These are phyloP conservation scores for Candida vartiovaarae DNA, from an alignment of 805 yeast genomes.

Conservation along the genomic window DNA sequence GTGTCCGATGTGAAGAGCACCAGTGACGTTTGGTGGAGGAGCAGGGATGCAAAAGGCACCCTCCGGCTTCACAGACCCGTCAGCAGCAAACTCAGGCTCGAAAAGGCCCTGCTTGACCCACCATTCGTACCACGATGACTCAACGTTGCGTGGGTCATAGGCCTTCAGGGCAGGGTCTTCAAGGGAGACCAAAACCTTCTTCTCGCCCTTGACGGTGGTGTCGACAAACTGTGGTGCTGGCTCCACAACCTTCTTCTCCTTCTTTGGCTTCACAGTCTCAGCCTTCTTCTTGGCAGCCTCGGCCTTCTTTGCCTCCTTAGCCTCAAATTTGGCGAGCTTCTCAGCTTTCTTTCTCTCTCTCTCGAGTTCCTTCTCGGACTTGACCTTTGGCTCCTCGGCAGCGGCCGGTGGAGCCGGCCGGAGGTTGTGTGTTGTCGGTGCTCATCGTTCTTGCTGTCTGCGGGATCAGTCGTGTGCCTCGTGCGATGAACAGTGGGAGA, in stretches of 20 bases:
- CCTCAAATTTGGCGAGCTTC: constrained; percentile 78
- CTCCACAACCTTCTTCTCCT: constrained; percentile 63
- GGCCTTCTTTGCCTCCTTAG: constrained; percentile 71
- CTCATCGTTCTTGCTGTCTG: constrained; percentile 6
- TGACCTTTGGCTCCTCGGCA: constrained; percentile 32
- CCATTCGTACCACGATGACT: constrained; percentile 97
- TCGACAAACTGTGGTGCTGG: constrained; percentile 84
- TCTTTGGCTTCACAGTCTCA: constrained; percentile 47
- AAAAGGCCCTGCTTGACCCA: constrained; percentile 88
- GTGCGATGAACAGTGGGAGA: constrained; percentile 1
- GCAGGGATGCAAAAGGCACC: constrained; percentile 90
- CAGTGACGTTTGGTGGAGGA: constrained; percentile 99
- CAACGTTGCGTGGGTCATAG: constrained; percentile 87
- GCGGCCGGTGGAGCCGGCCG: constrained; percentile 7
- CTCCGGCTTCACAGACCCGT: constrained; percentile 72
- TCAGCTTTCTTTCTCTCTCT: constrained; percentile 86
- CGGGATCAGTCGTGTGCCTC: constrained; percentile 3
- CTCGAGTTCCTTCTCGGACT: constrained; percentile 76
- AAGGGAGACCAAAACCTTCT: constrained; percentile 77
- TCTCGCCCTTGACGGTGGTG: constrained; percentile 80
- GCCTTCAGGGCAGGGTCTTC: constrained; percentile 94
- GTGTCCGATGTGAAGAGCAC: constrained; percentile 98
- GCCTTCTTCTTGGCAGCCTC: constrained; percentile 33
- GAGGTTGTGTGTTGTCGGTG: constrained; percentile 10
- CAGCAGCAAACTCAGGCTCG: constrained; percentile 73